These are phyloP conservation scores for Ammopiptanthus mongolicus DNA, from an alignment of 306 rosid genomes.

Conservation along the genomic window DNA sequence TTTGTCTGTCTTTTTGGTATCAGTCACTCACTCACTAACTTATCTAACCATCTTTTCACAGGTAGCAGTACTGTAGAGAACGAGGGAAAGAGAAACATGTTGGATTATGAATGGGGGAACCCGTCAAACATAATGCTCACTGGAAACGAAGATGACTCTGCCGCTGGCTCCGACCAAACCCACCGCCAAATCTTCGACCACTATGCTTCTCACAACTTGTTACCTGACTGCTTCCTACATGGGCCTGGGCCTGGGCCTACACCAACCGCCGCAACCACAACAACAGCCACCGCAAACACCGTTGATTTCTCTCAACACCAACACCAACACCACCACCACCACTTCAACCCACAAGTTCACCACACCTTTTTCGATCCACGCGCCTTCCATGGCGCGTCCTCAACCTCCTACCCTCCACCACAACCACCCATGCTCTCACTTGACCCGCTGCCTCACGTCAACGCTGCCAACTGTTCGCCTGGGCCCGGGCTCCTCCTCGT, in stretches of 20 bases:
- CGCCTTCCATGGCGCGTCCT: constrained; percentile 44
- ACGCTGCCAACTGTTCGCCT: constrained; percentile 7
- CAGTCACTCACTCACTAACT: background rate
- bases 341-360: constrained; percentile 26
- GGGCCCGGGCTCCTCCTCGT: constrained; percentile 45
- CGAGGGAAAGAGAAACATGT: constrained; percentile 33
- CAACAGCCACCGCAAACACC: background rate
- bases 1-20: background rate
- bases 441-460: constrained; percentile 41
- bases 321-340: constrained; percentile 10
- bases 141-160: constrained; percentile 37
- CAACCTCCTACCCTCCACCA: constrained; percentile 35
- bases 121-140: constrained; percentile 64
- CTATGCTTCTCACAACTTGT: constrained; percentile 42
- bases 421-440: constrained; percentile 45
- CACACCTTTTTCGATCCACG: constrained; percentile 62
- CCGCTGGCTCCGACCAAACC: constrained; percentile 45
- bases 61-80: background rate
- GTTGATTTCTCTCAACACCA: constrained; percentile 18
- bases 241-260: constrained; percentile 19
- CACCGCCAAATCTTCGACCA: constrained; percentile 58
- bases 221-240: constrained; percentile 33
- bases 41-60: background rate
- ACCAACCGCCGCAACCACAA: background rate
- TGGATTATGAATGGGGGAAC: constrained; percentile 94